Base-by-base conservation (phyloP, 352 stramenopile species). In the Globisporangium mamillatum region DNA sequence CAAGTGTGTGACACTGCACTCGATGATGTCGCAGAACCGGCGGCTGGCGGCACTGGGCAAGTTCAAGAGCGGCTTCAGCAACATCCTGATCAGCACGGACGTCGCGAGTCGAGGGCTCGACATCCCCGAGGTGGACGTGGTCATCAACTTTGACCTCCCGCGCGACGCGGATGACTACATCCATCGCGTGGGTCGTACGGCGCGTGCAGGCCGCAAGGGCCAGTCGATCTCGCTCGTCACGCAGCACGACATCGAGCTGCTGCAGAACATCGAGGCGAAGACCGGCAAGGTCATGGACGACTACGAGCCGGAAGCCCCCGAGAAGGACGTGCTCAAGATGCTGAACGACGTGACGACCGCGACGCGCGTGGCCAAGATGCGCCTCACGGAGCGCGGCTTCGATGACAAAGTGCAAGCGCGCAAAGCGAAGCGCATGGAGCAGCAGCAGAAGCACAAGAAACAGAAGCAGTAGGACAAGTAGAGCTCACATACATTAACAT, bases 71-170 rank as follows among this genome's bases (percentile, higher is more conserved):
- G 90, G 96, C 27, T 70, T 93, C 36, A 97, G 91, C 46, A 81
- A 89, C 48, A 88, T 99, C 10, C 78, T 99, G 44, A 91, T 99
- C 48, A 97, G 94, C 53, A 99, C 98, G 32, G 97, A 99, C 76
- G 96, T 99, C 16, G 97, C 97, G 16, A 97, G 85, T 72, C 86
- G 98, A 62, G 98, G 97, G 25, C 76, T 99, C 20, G 98, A 99
- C 71, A 98, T 99, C 58, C 97, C 96, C 0, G 82, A 96, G 64
- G 93, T 98, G 12, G 96, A 99, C 73, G 77, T 99, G 3, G 98
- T 99, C 24, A 79, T 99, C 52, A 99, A 99, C 76, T 98, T 96
- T 46, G 97, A 99, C 76, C 68, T 99, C 24, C 98, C 98, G 4
- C 85, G 92, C 29, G 92, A 94, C 61, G 76, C 95, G n/a, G 90